A percentile compares a stretch with the other conserved stretches of the same genome.
phyloP scores from a whole-genome alignment of 805 yeast genomes.

The Candida ficus region DNA sequence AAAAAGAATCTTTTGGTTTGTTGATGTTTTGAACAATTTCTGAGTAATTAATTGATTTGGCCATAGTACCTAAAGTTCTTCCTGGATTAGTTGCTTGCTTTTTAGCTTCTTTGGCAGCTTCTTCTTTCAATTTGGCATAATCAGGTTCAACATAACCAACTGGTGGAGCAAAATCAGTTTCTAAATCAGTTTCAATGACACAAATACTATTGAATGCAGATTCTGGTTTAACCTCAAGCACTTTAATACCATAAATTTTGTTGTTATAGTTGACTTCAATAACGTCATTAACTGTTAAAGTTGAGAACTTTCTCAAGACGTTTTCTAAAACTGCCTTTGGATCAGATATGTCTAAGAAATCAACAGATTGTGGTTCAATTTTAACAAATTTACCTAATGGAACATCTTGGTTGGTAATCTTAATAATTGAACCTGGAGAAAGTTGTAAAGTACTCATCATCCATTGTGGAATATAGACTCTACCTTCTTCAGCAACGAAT shows the following conservation, averaged over 20 bases:
- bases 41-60: slow-evolving; percentile 62
- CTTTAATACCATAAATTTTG: slow-evolving; percentile 69
- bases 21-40: slow-evolving; percentile 44
- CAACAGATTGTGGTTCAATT: slow-evolving; percentile 92
- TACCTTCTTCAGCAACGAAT: slow-evolving; percentile 95
- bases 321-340: slow-evolving; percentile 96
- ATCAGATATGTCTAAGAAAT: slow-evolving; percentile 87
- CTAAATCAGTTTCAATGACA: slow-evolving; percentile 94
- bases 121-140: slow-evolving; percentile 30
- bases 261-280: slow-evolving; percentile 84
- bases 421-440: slow-evolving; percentile 76
- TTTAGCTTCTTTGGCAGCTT: slow-evolving; percentile 5
- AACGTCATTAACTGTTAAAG: slow-evolving; percentile 77
- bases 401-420: slow-evolving; percentile 69
- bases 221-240: slow-evolving; percentile 83
- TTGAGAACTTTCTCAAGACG: slow-evolving; percentile 83
- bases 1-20: slow-evolving; percentile 30
- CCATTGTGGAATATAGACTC: slow-evolving; percentile 95
- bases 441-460: slow-evolving; percentile 76
- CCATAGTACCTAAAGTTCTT: slow-evolving; percentile 47
- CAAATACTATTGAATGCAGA: slow-evolving; percentile 64
- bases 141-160: slow-evolving; percentile 97
- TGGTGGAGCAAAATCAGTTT: slow-evolving; percentile 98
- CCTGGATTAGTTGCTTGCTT: slow-evolving; percentile 6
- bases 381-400: slow-evolving; percentile 87